phyloP scores from a whole-genome alignment of 352 stramenopile genomes.

The Peronosclerospora sorghi region DNA sequence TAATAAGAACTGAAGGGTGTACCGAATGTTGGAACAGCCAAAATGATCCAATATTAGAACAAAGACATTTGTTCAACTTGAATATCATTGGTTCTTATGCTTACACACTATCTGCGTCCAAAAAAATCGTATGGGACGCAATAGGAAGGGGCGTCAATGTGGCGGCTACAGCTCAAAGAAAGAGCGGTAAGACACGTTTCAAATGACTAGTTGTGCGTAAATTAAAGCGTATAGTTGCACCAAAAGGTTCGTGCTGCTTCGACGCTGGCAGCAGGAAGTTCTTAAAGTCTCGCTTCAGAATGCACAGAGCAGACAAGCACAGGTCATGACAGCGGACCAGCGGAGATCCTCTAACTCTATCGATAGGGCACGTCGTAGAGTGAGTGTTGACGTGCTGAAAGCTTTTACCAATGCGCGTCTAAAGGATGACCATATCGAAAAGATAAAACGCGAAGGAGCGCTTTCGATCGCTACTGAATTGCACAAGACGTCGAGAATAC shows the following conservation, averaged over 20 bases:
- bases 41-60: no score
- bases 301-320: slow-evolving; percentile 37
- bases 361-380: slow-evolving; percentile 44
- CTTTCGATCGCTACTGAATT: slow-evolving; percentile 53
- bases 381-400: slow-evolving; percentile 55
- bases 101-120: no score
- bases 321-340: slow-evolving; percentile 27
- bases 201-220: neutral
- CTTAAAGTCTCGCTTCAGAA: slow-evolving; percentile 34
- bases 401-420: slow-evolving; percentile 59
- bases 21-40: no score
- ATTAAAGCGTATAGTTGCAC: neutral
- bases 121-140: slow-evolving; percentile 63
- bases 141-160: slow-evolving; percentile 60
- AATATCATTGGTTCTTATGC: no score
- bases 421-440: slow-evolving; percentile 68
- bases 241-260: slow-evolving; percentile 52
- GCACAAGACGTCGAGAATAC: slow-evolving; percentile 25
- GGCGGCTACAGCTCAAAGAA: slow-evolving; percentile 64
- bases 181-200: slow-evolving; percentile 25
- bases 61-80: no score
- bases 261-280: slow-evolving; percentile 50
- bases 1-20: no score
- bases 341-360: slow-evolving; percentile 28
- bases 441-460: slow-evolving; percentile 45